Conservation (phyloP, 495 filamentous ascomycete species). For the Penicillium daleae region DNA sequence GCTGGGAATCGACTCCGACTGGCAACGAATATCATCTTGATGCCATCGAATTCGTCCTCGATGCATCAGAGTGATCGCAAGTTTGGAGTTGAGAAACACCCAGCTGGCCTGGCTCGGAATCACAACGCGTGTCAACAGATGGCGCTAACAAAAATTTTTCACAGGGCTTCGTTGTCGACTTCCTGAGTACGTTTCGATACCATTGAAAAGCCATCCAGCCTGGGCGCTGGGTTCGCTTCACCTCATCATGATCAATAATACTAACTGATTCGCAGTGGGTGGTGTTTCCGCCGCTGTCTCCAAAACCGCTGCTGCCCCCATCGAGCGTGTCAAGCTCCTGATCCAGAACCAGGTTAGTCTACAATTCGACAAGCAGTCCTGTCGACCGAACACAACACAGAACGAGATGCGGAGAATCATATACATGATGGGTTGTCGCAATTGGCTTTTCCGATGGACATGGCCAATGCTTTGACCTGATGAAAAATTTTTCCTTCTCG, state of each 20-base stretch:
- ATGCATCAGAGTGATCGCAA: neutral
- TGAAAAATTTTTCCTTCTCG: constrained; percentile 15
- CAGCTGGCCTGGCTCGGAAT: neutral
- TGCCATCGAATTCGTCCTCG: constrained; percentile 4
- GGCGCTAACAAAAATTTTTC: constrained; percentile 41
- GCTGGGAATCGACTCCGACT: constrained; percentile 14
- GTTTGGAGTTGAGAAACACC: neutral
- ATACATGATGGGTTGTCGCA: neutral
- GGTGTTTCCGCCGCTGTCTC: constrained; percentile 99
- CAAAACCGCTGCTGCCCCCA: constrained; percentile 99
- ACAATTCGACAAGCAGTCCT: constrained; percentile 5
- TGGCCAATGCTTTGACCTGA: neutral
- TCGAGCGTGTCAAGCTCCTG: constrained; percentile 99
- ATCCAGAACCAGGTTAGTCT: constrained; percentile 96
- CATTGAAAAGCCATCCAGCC: constrained; percentile 7
- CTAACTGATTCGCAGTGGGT: constrained; percentile 73
- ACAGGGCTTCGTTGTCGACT: constrained; percentile 80
- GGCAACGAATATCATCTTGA: constrained; percentile 10
- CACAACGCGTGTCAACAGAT: neutral
- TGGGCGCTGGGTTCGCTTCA: constrained; percentile 5
- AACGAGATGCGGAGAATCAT: neutral
- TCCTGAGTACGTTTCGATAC: constrained; percentile 81
- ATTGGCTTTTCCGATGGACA: neutral
- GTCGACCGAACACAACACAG: neutral
- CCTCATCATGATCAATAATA: constrained; percentile 15